Conservation (phyloP, 345 rosid species). For the Eucalyptus tenuipes region DNA sequence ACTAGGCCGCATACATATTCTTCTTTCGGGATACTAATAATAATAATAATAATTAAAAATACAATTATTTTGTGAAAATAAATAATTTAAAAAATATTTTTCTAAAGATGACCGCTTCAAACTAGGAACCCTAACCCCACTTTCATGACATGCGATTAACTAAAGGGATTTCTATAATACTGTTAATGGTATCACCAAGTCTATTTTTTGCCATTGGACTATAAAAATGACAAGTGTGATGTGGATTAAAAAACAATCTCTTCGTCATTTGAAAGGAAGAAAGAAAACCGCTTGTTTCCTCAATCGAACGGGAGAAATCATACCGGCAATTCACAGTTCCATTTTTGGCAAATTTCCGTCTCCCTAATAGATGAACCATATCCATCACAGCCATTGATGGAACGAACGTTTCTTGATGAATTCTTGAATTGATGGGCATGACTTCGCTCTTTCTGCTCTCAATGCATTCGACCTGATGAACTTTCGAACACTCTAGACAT, state of each 20-base stretch:
- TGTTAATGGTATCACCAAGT: not conserved
- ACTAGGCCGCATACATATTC: not conserved
- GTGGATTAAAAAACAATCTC: not conserved
- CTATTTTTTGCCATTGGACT: not conserved
- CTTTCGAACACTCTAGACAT: not conserved
- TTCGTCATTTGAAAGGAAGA: not conserved
- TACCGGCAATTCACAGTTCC: not conserved
- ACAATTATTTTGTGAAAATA: not conserved
- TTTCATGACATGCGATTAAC: not conserved
- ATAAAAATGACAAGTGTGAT: not conserved
- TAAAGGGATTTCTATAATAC: not conserved
- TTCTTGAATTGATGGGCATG: not conserved
- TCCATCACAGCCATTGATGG: not conserved
- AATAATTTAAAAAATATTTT: not conserved
- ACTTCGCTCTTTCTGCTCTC: not conserved
- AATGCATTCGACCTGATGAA: not conserved
- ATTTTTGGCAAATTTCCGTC: not conserved
- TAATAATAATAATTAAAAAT: not conserved
- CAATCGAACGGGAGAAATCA: not conserved
- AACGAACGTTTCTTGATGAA: not conserved
- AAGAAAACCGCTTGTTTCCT: rapidly evolving
- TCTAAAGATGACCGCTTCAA: not conserved
- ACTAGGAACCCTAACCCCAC: not conserved
- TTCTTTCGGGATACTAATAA: not conserved
- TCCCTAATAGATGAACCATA: not conserved